These are phyloP conservation scores for Stagonosporopsis rhizophila DNA, from an alignment of 2,329 filamentous ascomycete genomes.

Conservation along the genomic window DNA sequence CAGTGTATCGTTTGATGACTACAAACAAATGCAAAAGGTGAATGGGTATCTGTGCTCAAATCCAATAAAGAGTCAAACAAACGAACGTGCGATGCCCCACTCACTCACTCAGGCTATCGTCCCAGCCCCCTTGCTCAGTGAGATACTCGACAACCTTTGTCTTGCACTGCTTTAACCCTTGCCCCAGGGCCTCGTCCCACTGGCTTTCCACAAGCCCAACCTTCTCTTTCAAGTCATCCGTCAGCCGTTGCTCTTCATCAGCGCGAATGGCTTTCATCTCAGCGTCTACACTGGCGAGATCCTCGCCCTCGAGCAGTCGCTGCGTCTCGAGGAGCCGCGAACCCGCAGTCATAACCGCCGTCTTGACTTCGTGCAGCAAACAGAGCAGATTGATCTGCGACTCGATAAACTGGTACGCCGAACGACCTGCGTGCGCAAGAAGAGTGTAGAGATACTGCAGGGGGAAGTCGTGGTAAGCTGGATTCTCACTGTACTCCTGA, in stretches of 20 bases:
- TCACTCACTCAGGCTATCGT: conserved; percentile 64
- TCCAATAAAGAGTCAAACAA: conserved; percentile 28
- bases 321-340: conserved; percentile 72
- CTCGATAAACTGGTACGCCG: conserved; percentile 96
- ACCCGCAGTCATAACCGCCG: conserved; percentile 74
- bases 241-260: conserved; percentile 75
- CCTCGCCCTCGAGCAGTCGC: conserved; percentile 53
- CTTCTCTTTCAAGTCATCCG: conserved; percentile 90
- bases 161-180: conserved; percentile 75
- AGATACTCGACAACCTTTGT: conserved; percentile 76
- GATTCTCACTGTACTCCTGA: conserved; percentile 84
- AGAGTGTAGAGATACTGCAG: conserved; percentile 90
- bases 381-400: conserved; percentile 90
- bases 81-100: conserved; percentile 15
- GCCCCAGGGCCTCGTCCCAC: conserved; percentile 87
- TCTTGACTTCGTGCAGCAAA: conserved; percentile 87
- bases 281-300: conserved; percentile 49
- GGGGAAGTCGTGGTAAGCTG: conserved; percentile 78
- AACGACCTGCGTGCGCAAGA: conserved; percentile 86
- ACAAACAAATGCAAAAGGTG: conserved; percentile 8
- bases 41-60: conserved; percentile 47
- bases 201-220: conserved; percentile 89
- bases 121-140: conserved; percentile 83
- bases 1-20: not conserved
- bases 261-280: conserved; percentile 65